phyloP scores from a whole-genome alignment of 176 grass and related monocot genomes.

The Oryza meridionalis region DNA sequence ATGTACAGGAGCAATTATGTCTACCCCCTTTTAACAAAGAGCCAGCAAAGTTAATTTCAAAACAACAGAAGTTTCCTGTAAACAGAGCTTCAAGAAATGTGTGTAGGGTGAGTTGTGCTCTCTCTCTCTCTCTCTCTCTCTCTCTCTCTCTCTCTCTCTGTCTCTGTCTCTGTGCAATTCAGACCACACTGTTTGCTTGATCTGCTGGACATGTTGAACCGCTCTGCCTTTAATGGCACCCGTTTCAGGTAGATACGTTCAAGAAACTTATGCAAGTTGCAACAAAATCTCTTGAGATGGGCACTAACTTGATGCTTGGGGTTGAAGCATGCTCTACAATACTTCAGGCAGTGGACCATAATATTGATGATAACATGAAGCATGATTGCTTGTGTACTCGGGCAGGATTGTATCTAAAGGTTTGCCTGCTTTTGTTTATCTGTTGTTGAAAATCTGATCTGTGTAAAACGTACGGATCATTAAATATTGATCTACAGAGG shows the following conservation, averaged over 20 bases:
- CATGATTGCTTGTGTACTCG: constrained; percentile 83
- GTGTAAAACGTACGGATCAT: constrained; percentile 18
- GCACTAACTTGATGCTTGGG: constrained; percentile 60
- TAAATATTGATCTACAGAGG: constrained; percentile 64
- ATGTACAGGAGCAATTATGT: constrained; percentile 63
- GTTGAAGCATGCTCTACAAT: constrained; percentile 92
- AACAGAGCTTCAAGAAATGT: constrained; percentile 58
- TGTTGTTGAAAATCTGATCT: constrained; percentile 27
- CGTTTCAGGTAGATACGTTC: constrained; percentile 74
- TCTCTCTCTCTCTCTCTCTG: too few species aligned
- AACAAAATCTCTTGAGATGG: constrained; percentile 55
- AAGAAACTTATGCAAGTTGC: constrained; percentile 75
- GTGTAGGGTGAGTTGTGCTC: constrained; percentile 48
- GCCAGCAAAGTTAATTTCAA: constrained; percentile 35
- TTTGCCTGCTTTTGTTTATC: constrained; percentile 49
- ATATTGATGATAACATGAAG: constrained; percentile 52
- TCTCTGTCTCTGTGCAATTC: too few species aligned
- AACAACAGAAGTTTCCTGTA: constrained; percentile 28
- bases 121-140: background rate
- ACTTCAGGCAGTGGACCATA: constrained; percentile 57
- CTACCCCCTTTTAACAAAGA: constrained; percentile 58
- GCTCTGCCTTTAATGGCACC: constrained; percentile 46
- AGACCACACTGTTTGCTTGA: constrained; percentile 19
- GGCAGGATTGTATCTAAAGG: constrained; percentile 87
- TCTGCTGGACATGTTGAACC: constrained; percentile 43